phyloP scores from a whole-genome alignment of 1,284 basidiomycete species.

The Fomes fomentarius region DNA sequence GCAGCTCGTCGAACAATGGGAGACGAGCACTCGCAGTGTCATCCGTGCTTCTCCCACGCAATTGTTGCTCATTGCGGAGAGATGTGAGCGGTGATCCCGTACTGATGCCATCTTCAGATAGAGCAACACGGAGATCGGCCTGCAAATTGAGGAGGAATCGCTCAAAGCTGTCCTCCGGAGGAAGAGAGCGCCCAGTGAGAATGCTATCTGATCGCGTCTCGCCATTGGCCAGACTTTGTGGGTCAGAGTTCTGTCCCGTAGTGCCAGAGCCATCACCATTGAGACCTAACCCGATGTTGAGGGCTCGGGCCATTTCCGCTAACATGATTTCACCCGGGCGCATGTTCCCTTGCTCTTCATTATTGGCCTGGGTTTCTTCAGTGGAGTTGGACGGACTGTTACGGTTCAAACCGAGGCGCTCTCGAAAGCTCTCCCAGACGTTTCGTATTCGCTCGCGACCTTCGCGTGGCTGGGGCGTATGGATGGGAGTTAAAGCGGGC shows the following conservation, averaged over 20 bases:
- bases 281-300: slow-evolving; percentile 70
- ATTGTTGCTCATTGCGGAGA: not conserved
- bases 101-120: slow-evolving; percentile 40
- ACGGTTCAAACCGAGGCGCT: slow-evolving; percentile 55
- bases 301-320: slow-evolving; percentile 75
- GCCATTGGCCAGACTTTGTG: not conserved
- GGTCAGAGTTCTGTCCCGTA: not conserved
- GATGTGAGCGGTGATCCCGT: not conserved
- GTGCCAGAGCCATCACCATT: slow-evolving; percentile 17
- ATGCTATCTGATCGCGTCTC: slow-evolving; percentile 7
- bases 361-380: not conserved
- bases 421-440: slow-evolving; percentile 67
- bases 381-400: not conserved
- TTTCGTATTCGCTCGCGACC: slow-evolving; percentile 49
- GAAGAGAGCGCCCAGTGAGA: slow-evolving; percentile 31
- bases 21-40: not conserved
- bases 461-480: slow-evolving; percentile 27
- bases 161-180: slow-evolving; percentile 74
- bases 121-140: slow-evolving; percentile 61
- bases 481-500: not conserved
- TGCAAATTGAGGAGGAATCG: slow-evolving; percentile 76
- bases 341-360: slow-evolving; percentile 27
- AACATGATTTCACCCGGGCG: slow-evolving; percentile 57
- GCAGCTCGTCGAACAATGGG: slow-evolving; percentile 1
- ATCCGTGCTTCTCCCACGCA: not conserved